Conservation (phyloP, 331 rosid genomes). For the Ulmus americana region DNA sequence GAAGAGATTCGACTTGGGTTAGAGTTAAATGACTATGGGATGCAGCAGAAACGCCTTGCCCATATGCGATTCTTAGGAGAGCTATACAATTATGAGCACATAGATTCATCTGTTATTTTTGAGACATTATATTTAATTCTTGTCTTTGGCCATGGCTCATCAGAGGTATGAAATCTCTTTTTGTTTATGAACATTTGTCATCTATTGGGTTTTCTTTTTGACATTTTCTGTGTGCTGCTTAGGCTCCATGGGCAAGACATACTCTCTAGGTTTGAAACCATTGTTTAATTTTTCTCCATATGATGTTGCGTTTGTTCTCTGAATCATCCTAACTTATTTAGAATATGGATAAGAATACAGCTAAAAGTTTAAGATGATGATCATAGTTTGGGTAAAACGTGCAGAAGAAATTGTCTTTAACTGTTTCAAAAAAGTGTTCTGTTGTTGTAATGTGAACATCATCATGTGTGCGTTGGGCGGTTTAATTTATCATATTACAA, state of each 20-base stretch:
- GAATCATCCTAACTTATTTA: neutral
- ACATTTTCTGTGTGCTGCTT: neutral
- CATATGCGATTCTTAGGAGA: slow-evolving; percentile 96
- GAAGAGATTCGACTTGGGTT: slow-evolving; percentile 97
- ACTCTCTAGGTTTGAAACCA: slow-evolving; percentile 2
- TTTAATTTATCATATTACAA: neutral
- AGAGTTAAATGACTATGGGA: slow-evolving; percentile 86
- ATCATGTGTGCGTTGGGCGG: neutral
- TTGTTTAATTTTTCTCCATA: slow-evolving; percentile 1
- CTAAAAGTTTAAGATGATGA: neutral
- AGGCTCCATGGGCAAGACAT: neutral
- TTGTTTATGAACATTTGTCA: neutral
- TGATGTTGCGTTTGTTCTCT: neutral
- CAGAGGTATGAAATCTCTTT: slow-evolving; percentile 56
- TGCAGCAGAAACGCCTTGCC: slow-evolving; percentile 94
- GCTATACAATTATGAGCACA: slow-evolving; percentile 94
- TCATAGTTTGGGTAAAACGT: too few relatives aligned
- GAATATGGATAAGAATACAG: neutral
- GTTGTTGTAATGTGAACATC: neutral
- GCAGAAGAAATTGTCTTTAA: too few relatives aligned
- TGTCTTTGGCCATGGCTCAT: slow-evolving; percentile 74
- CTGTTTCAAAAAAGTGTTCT: too few relatives aligned
- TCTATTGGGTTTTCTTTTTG: neutral
- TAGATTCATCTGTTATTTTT: slow-evolving; percentile 90
- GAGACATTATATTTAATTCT: slow-evolving; percentile 82